phyloP scores from a whole-genome alignment of 1,139 yeast species.

The Geotrichum europaeum region DNA sequence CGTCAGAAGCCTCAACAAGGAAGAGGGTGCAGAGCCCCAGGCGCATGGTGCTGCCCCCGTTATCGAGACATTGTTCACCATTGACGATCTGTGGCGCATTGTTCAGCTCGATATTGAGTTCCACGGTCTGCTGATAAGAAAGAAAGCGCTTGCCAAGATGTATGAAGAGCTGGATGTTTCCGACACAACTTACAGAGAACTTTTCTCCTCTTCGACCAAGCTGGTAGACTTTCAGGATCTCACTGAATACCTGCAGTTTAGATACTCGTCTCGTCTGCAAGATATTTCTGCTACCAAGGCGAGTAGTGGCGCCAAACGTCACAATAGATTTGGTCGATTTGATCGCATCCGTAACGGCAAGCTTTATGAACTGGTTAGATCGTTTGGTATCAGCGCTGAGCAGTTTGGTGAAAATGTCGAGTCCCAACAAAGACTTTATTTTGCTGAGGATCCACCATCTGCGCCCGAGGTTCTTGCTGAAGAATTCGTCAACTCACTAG shows the following conservation, averaged over 20 bases:
- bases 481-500: conserved; percentile 35
- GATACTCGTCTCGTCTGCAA: conserved; percentile 66
- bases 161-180: conserved; percentile 49
- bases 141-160: conserved; percentile 50
- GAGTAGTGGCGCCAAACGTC: conserved; percentile 42
- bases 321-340: conserved; percentile 63
- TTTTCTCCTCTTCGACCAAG: conserved; percentile 50
- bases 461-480: conserved; percentile 62
- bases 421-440: conserved; percentile 64
- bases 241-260: conserved; percentile 76
- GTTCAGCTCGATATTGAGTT: conserved; percentile 81
- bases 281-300: conserved; percentile 30
- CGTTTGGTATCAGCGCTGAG: conserved; percentile 71
- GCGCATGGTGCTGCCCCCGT: conserved; percentile 33
- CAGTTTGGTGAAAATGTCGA: conserved; percentile 80
- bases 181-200: conserved; percentile 57
- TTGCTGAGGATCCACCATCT: conserved; percentile 59
- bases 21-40: conserved; percentile 41
- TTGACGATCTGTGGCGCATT: conserved; percentile 86
- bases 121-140: conserved; percentile 75
- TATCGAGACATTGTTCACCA: conserved; percentile 41
- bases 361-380: conserved; percentile 61
- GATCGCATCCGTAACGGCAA: conserved; percentile 70
- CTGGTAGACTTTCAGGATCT: conserved; percentile 84
- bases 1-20: conserved; percentile 23